Base-by-base conservation (phyloP, 73 alveolate species). In the Stentor coeruleus region DNA sequence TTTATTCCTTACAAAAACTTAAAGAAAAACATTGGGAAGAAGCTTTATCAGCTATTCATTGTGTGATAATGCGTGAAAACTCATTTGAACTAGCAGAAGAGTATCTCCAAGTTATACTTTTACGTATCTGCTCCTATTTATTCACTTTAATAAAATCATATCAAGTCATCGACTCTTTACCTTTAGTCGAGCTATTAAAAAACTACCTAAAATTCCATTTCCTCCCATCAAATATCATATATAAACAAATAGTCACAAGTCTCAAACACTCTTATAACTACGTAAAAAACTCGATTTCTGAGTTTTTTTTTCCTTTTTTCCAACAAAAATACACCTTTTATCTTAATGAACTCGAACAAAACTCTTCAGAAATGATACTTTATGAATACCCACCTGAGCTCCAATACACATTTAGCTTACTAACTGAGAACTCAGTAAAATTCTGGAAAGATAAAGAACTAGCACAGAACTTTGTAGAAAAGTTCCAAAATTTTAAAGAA, bases 321-420 rank as follows among this genome's bases (percentile, higher is more conserved):
- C n/a, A 66, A 2, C n/a, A 20, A 26, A 20, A 33, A 66, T 66
- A 66, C 33, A 11, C 42, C n/a, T 20, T 15, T 0, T 66, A 33
- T 33, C 37, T 66, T 14, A 66, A 0, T 66, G 79, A 66, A 66
- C n/a, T 66, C 49, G 37, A 31, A 1, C 14, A 20, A 14, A 26
- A 20, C 11, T 20, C 36, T 20, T 14, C 39, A 0, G 79, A 66
- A 20, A 33, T 20, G 20, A 33, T 66, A 28, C 79, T 15, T 20
- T 66, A 26, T 66, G 79, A 66, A 2, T 66, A 66, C 37, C 79
- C 79, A 33, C 0, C 79, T 66, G 79, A 66, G 79, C 39, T 66
- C 14, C 37, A 28, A 1, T 20, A 20, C 0, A 66, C 14, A 14
- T 66, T 66, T 33, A 20, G 33, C n/a, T 1, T 20, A 20, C 79